A percentile compares a stretch with the other conserved stretches of the same genome.
Conservation (phyloP, 2,329 filamentous ascomycete species). For the Penicillium sp. region DNA sequence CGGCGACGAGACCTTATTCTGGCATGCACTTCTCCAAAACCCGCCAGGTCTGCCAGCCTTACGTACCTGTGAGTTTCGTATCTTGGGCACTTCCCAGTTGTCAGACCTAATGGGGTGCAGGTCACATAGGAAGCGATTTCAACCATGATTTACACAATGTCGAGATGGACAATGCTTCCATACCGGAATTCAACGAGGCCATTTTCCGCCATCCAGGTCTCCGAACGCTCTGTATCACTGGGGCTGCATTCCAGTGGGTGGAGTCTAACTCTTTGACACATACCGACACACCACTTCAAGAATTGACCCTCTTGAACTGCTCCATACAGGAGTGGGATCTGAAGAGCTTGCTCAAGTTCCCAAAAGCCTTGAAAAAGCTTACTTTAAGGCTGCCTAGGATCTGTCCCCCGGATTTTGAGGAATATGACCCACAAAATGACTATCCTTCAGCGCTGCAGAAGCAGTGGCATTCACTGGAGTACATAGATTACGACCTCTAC, state of each 20-base stretch:
- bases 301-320: slow-evolving; percentile 9
- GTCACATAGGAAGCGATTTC: slow-evolving; percentile 9
- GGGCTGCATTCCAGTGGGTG: background rate
- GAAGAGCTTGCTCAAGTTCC: background rate
- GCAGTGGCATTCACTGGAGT: background rate
- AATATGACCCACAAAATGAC: background rate
- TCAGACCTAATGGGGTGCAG: background rate
- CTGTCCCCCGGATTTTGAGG: background rate
- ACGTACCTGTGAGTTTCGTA: slow-evolving; percentile 3
- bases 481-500: slow-evolving; percentile 8
- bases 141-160: background rate
- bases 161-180: background rate
- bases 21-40: background rate
- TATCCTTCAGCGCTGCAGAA: background rate
- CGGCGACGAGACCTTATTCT: background rate
- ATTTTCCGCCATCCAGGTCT: slow-evolving; percentile 6
- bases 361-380: slow-evolving; percentile 6
- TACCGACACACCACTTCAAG: slow-evolving; percentile 3
- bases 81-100: background rate
- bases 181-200: background rate
- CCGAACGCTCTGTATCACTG: slow-evolving; percentile 7
- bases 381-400: slow-evolving; percentile 1
- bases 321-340: background rate
- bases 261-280: no score
- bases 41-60: background rate